Evolutionary conservation across 2,329 filamentous ascomycete species (phyloP), one percentile per base, ranked within the genome.

Genomic region (Cylindrodendrum hubeiense): DNA sequence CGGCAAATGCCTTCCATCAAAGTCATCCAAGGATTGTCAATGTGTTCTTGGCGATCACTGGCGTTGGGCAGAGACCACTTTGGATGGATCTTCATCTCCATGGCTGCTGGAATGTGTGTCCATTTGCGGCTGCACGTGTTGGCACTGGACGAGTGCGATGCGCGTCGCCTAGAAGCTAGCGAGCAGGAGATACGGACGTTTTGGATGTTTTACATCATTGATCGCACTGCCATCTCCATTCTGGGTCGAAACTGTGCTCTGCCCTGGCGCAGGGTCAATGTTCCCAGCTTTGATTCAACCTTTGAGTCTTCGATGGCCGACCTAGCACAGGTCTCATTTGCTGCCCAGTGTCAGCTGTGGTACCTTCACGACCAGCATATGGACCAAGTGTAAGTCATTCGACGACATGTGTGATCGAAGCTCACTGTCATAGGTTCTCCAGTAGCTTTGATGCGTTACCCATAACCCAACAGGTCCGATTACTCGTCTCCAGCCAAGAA

Each of bases 171-270:
- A 15, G 37, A 56, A 46, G 53, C 53, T 0, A 56, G 53, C 21
- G 53, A 56, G 8, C 41, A 56, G 6, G 53, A 56, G 30, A 56
- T 56, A 5, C 19, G 28, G 4, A 56, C 53, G 1, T 56, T 56
- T 34, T 56, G 53, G 53, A 56, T 56, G 53, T 56, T 56, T 34
- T 56, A 56, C 9, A 56, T 56, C 26, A 56, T 56, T 6, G 53
- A 56, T 24, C 53, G 53, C 53, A 56, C 53, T 0, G 53, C 53
- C 1, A 56, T 56, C 28, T 56, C 53, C 1, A 56, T 56, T 17
- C 15, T 56, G 5, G 53, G 53, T 2, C 41, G 53, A 1, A 56
- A 56, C 19, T 56, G 53, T 30, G 53, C 53, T 15, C 28, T 56
- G 19, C 53, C 53, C 9, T 56, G 53, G 53, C 41, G 53, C 17